Evolutionary conservation across 2,329 filamentous ascomycete species (phyloP), one percentile per base, ranked within the genome.

Genomic region (Fusarium falciforme): DNA sequence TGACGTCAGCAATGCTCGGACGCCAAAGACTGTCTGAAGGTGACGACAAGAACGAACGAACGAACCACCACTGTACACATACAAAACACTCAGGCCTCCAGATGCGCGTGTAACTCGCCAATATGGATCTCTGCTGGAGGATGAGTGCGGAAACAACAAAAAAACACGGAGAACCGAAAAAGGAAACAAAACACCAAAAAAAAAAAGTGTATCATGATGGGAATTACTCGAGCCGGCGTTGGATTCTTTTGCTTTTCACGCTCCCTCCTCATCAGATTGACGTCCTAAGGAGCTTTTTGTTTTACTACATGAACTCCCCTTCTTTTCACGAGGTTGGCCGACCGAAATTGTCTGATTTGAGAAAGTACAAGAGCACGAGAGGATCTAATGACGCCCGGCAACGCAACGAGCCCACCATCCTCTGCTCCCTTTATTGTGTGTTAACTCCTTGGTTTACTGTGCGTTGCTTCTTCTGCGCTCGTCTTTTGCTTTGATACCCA

Each of bases 1-100:
- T 85, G 94, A 96, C 83, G 91, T 94, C 84, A 93, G 90, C 90
- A 93, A 92, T 83, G 89, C 88, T 82, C 85, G 87, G 74, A 87
- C 87, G 71, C 88, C 89, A 68, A 88, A 85, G 84, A 89, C 88
- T 60, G 86, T 90, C 82, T 90, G 82, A 89, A 70, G 29, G 66
- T 52, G 66, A 68, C 1, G 59, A 66, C 60, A 11, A 67, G 61
- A 44, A 58, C 64, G 36, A 64, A 75, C 40, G 16, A 42, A 49
- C 25, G 44, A 49, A 29, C 44, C 66, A 70, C 40, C 64, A 70
- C 49, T 49, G 44, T 49, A 64, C 52, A 64, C 61, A 61, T 67
- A 64, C 72, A 66, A 38, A 25, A 66, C 55, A 68, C 68, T 66
- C 72, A 76, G 69, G 75, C 67, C 71, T 76, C 72, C 67, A 63